Evolutionary conservation across 495 filamentous ascomycete species (phyloP), one percentile per base, ranked within the genome.

Genomic region (Penicillium herquei): DNA sequence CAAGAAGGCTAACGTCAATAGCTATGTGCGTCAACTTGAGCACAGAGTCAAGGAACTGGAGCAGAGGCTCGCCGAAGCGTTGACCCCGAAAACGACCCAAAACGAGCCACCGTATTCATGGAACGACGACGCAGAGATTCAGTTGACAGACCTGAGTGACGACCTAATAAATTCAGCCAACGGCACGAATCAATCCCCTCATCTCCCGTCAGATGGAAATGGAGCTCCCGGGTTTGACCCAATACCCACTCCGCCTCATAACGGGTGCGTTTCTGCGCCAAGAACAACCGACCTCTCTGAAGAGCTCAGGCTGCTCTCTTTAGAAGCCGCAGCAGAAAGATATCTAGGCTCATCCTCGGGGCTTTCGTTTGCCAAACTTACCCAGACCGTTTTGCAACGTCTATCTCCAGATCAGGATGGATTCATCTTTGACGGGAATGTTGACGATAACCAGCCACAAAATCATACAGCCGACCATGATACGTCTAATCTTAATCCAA

Each of bases 381-480:
- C 70, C 2, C 68, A 74, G 18, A 58, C 64, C 0, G 66, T 82
- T 10, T 66, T 81, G 0, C 61, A 66, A 8, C 71, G 71, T n/a
- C 59, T 82, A 17, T 77, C 78, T 7, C 77, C 78, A 9, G 69
- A 73, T 42, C 71, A 72, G 52, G 72, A 76, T 16, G 71, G 64
- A 11, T 75, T 75, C 39, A 59, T 74, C 9, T 75, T 75, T 45
- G 66, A 66, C 14, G 59, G 57, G 17, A 56, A 60, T 10, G 37
- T 45, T 16, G 54, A 62, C 11, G 53, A 54, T 1, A 59, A 64
- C 17, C 54, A 57, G 12, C 49, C 56, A n/a, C 56, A 54, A 9
- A 14, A 10, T 7, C 52, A 21, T 32, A 34, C 33, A 12, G 37
- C 48, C 13, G 26, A 63, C 3, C 37, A 13, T 12, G 62, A 67